Conservation (phyloP, 441 rosid genomes). For the Populus hybrid region DNA sequence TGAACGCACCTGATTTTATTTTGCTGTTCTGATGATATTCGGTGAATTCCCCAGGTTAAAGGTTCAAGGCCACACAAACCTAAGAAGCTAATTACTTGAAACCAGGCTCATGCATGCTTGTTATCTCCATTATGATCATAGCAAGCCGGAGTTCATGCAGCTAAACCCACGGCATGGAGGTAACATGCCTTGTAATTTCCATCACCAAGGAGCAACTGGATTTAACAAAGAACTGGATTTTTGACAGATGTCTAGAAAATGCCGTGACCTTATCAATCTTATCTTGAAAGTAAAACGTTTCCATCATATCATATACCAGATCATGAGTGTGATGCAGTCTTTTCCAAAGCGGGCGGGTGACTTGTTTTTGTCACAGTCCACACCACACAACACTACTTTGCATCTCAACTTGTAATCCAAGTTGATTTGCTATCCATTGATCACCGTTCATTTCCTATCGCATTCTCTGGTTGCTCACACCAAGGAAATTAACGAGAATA, state of each 20-base stretch:
- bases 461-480: no score
- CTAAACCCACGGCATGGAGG: neutral
- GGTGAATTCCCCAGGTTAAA: no score
- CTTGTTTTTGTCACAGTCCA: neutral
- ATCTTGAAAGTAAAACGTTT: neutral
- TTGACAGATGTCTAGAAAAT: neutral
- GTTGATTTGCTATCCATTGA: neutral
- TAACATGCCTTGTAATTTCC: neutral
- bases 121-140: neutral
- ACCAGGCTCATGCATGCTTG: neutral
- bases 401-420: neutral
- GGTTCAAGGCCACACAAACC: no score
- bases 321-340: neutral
- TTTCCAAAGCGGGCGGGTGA: neutral
- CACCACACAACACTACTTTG: neutral
- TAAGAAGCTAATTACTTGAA: neutral
- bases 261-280: neutral
- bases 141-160: neutral
- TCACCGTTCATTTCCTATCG: neutral
- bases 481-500: no score
- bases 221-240: neutral
- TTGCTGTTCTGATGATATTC: no score
- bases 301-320: conserved; percentile 9
- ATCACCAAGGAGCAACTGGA: neutral
- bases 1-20: no score